Conservation (phyloP, 2,329 filamentous ascomycete genomes). For the Plenodomus lindquistii region DNA sequence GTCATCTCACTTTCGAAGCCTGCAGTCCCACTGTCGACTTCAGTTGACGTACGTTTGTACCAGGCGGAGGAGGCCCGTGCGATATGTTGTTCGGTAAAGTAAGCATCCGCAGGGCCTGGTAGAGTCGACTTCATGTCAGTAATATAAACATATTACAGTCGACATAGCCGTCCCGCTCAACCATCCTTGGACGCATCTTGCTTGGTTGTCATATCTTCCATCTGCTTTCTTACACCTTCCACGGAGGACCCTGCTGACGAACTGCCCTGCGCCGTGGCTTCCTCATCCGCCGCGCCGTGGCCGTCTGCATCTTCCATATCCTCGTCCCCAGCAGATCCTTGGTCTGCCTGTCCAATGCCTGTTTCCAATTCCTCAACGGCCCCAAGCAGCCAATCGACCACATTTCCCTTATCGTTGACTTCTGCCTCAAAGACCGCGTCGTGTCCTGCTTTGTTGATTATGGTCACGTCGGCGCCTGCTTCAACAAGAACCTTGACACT, state of each 20-base stretch:
- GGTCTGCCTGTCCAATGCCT: constrained; percentile 40
- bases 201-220: constrained; percentile 36
- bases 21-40: neutral
- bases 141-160: constrained; percentile 26
- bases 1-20: neutral
- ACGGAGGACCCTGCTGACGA: constrained; percentile 18
- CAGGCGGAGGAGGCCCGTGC: constrained; percentile 11
- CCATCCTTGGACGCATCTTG: constrained; percentile 23
- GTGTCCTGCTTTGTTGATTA: constrained; percentile 83
- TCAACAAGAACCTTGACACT: constrained; percentile 77
- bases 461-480: constrained; percentile 73
- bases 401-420: constrained; percentile 53
- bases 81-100: constrained; percentile 11
- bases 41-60: constrained; percentile 10
- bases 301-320: constrained; percentile 17
- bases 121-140: constrained; percentile 21
- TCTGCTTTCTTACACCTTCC: constrained; percentile 37
- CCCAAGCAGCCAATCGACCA: constrained; percentile 53
- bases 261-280: constrained; percentile 9
- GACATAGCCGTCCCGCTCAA: constrained; percentile 22
- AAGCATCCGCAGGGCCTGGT: constrained; percentile 15
- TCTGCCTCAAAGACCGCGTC: constrained; percentile 58
- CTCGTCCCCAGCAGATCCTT: constrained; percentile 33
- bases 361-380: constrained; percentile 50
- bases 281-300: constrained; percentile 10